Percentiles rank a stretch among this genome's conserved stretches.
Evolutionary conservation across 257 asterid species (phyloP).

Genomic region (Solanum habrochaites): DNA sequence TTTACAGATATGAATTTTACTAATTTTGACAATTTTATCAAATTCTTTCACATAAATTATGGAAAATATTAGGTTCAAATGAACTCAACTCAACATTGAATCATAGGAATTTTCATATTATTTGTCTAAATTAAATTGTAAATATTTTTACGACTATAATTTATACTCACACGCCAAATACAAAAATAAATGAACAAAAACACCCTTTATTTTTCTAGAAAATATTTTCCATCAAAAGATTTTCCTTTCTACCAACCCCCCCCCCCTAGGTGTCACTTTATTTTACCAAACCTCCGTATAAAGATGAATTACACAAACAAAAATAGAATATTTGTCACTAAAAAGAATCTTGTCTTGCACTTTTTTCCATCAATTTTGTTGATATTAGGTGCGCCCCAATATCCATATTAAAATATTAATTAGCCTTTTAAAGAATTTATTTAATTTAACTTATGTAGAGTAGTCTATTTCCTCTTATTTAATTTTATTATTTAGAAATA

Average conservation of each 20-base stretch:
- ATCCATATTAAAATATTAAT: not conserved
- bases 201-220: not conserved
- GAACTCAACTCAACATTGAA: not conserved
- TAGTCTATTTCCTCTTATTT: not conserved
- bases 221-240: not conserved
- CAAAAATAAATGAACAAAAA: not conserved
- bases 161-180: not conserved
- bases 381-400: not conserved
- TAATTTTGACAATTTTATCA: not conserved
- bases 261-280: not conserved
- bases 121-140: not conserved
- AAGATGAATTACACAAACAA: not conserved
- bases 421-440: not conserved
- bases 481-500: no score
- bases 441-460: not conserved
- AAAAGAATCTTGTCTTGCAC: not conserved
- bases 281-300: not conserved
- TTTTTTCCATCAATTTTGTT: not conserved
- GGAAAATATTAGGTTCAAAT: not conserved
- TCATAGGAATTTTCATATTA: not conserved
- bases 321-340: not conserved
- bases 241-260: not conserved
- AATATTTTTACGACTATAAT: not conserved
- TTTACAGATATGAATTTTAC: not conserved
- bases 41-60: not conserved